Evolutionary conservation across 1,139 yeast species (phyloP).

Genomic region (Diutina neorugosa): DNA sequence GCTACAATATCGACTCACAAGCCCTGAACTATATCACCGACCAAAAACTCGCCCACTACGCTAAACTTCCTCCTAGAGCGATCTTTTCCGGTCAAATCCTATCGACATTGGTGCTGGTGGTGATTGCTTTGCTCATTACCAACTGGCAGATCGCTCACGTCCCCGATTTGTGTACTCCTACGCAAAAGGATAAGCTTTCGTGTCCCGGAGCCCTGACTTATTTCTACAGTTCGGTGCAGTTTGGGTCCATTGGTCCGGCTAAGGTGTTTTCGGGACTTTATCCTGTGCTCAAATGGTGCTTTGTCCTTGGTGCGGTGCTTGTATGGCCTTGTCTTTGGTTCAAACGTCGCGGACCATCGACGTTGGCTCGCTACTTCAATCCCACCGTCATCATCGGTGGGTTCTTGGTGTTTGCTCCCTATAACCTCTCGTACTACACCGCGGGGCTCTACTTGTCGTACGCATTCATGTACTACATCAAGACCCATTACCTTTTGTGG

Average conservation of each 20-base stretch:
- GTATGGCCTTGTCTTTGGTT: constrained; percentile 8
- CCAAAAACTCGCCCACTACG: constrained; percentile 10
- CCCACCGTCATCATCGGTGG: constrained; percentile 10
- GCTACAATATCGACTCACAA: constrained; percentile 17
- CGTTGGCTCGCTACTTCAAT: constrained; percentile 8
- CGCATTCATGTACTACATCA: constrained; percentile 9
- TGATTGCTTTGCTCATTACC: constrained; percentile 9
- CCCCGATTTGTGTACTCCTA: constrained; percentile 9
- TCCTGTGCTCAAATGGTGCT: constrained; percentile 10
- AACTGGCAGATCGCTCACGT: constrained; percentile 10
- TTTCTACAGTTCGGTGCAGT: constrained; percentile 10
- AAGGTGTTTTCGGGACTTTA: constrained; percentile 9
- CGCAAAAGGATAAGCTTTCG: constrained; percentile 8
- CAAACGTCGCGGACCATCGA: constrained; percentile 9
- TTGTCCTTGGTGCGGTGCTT: constrained; percentile 9
- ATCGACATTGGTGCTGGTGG: constrained; percentile 9
- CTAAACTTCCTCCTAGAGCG: constrained; percentile 10
- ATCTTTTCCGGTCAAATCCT: constrained; percentile 10
- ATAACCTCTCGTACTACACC: constrained; percentile 10
- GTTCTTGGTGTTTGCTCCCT: constrained; percentile 9
- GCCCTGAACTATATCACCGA: constrained; percentile 12
- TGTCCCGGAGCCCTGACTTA: constrained; percentile 11
- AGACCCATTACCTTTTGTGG: constrained; percentile 8
- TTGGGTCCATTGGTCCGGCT: constrained; percentile 10
- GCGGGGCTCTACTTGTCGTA: constrained; percentile 10